phyloP scores from a whole-genome alignment of 352 stramenopile genomes.

The Blastocystis sp. region DNA sequence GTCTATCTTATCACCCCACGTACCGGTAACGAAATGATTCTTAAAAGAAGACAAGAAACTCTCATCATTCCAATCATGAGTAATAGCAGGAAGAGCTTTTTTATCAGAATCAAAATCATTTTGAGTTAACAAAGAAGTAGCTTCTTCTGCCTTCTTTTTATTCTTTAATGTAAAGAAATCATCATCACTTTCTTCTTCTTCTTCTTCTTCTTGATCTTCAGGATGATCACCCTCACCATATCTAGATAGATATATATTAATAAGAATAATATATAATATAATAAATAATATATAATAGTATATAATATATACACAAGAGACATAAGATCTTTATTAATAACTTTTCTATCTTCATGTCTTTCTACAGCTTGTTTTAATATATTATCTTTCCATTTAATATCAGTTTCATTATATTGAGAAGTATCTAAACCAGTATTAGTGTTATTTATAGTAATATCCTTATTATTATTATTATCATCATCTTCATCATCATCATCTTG shows the following conservation, averaged over 20 bases:
- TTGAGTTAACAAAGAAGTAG: no score
- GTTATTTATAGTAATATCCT: no score
- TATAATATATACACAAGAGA: no score
- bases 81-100: conserved; percentile 9
- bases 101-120: conserved; percentile 21
- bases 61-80: conserved; percentile 26
- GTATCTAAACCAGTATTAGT: background rate
- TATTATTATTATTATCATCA: background rate
- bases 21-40: conserved; percentile 35
- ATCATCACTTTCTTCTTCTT: conserved; percentile 42
- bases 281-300: no score
- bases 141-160: background rate
- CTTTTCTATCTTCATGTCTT: background rate
- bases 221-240: conserved; percentile 1
- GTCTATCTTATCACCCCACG: conserved; percentile 21
- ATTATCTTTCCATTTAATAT: conserved; percentile 2
- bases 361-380: background rate
- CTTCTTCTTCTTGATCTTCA: conserved; percentile 33
- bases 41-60: conserved; percentile 18
- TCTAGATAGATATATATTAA: no score
- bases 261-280: no score
- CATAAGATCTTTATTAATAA: no score
- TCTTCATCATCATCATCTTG: conserved; percentile 2
- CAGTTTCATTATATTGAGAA: background rate
- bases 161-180: conserved; percentile 37